These are phyloP conservation scores for Cyclaneusma minus DNA, from an alignment of 2,329 filamentous ascomycete genomes.

Conservation along the genomic window DNA sequence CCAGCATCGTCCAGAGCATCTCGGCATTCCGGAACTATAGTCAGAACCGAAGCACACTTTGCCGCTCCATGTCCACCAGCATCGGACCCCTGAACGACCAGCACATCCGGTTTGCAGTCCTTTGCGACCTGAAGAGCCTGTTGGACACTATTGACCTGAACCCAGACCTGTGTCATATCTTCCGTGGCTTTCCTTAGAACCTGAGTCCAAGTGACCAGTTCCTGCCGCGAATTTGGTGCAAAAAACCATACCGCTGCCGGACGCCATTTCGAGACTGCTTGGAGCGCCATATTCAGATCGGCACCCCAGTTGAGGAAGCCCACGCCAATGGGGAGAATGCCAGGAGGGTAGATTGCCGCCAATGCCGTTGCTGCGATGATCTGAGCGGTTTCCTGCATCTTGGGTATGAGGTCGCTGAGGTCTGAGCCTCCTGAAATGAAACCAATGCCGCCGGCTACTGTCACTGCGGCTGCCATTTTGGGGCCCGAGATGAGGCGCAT, in stretches of 20 bases:
- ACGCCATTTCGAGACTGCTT: slow-evolving; percentile 18
- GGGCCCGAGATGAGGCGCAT: slow-evolving; percentile 49
- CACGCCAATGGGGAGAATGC: slow-evolving; percentile 27
- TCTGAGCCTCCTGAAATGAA: slow-evolving; percentile 26
- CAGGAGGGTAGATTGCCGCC: slow-evolving; percentile 3
- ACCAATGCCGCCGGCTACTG: slow-evolving; percentile 33
- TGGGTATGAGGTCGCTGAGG: slow-evolving; percentile 6
- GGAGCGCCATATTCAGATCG: slow-evolving; percentile 18
- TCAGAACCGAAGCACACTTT: slow-evolving; percentile 17
- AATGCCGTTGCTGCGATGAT: slow-evolving; percentile 5
- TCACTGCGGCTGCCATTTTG: slow-evolving; percentile 42
- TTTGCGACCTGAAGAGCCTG: slow-evolving; percentile 13
- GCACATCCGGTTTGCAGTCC: slow-evolving; percentile 15
- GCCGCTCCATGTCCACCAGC: slow-evolving; percentile 21
- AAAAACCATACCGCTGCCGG: slow-evolving; percentile 31
- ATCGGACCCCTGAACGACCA: slow-evolving; percentile 22
- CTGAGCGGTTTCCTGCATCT: slow-evolving; percentile 15
- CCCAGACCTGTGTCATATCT: slow-evolving; percentile 17
- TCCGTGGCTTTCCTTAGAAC: slow-evolving; percentile 11
- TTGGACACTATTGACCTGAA: slow-evolving; percentile 19
- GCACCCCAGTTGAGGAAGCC: slow-evolving; percentile 31
- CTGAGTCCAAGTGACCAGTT: slow-evolving; percentile 16
- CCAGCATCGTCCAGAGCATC: slow-evolving; percentile 13
- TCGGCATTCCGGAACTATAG: slow-evolving; percentile 19
- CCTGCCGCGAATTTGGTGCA: slow-evolving; percentile 18